Conservation (phyloP, 345 rosid genomes). For the Citrus australasica region DNA sequence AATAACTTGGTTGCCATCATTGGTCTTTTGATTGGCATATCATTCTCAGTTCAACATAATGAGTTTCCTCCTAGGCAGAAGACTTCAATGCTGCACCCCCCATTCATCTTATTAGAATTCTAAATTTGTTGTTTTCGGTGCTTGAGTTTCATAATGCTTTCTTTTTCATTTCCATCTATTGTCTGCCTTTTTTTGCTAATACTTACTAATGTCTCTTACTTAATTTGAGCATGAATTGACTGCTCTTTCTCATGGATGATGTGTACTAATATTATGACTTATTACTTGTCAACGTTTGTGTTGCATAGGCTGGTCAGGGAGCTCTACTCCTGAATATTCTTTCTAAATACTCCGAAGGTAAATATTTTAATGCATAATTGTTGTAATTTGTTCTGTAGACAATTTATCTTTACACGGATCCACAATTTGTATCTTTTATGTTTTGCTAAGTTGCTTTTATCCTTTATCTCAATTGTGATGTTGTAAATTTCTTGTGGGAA, state of each 20-base stretch:
- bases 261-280: constrained; percentile 6
- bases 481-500: constrained; percentile 19
- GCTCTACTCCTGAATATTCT: constrained; percentile 90
- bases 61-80: neutral
- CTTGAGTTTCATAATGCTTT: neutral
- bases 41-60: neutral
- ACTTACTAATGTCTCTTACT: neutral
- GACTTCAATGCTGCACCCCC: neutral
- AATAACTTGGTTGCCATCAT: neutral
- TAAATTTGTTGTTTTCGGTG: neutral
- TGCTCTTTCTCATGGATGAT: neutral
- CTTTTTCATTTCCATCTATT: neutral
- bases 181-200: neutral
- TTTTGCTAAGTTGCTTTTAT: neutral
- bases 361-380: neutral
- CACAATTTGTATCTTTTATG: neutral
- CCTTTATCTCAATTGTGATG: constrained; percentile 4
- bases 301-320: constrained; percentile 86
- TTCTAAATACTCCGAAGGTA: constrained; percentile 91
- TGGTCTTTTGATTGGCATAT: neutral
- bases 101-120: neutral
- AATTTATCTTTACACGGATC: constrained; percentile 1
- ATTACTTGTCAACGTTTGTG: constrained; percentile 17
- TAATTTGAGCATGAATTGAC: neutral
- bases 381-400: neutral